Evolutionary conservation across 148 eudicot genomes (phyloP), one percentile per base, ranked within the genome.

Genomic region (Persicaria tinctoria): DNA sequence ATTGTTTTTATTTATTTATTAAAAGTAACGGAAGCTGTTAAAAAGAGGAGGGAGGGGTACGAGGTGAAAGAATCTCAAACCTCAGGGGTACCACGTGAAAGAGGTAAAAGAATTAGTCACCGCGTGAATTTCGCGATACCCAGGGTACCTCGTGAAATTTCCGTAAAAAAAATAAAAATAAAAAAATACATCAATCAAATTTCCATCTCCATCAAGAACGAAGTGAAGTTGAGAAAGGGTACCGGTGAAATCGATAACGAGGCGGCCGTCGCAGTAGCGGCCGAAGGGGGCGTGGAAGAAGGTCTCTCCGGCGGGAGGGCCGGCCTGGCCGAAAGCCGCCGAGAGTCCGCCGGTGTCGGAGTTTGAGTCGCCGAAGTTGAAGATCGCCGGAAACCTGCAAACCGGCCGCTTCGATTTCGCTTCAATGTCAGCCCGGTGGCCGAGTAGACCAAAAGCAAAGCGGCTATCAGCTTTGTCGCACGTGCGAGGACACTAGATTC

Each of bases 281-380:
- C 98, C 97, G 23, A 87, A 85, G 10, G 98, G 90, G 66, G 60
- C 70, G n/a, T 80, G 85, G 66, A 94, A 94, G 70, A 53, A 91
- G 11, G 96, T 76, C 80, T 84, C 83, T 1, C 98, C 98, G 47
- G 79, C 49, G 10, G 97, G 97, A 5, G 90, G 85, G 2, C 75
- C 84, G 3, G 80, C 87, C 68, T 84, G 97, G 3, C 93, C 93
- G 64, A 88, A 91, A 17, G 86, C 82, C 5, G 97, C 97, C 2
- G 98, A 82, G 5, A 91, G 74, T 8, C 93, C 96, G n/a, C 98
- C 98, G 20, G 97, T 91, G 83, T 93, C 98, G 51, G 98, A 93
- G 50, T 93, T 91, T 0, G 97, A 93, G 83, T 93, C 98, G 3
- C 98, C 98, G 59, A 90, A 91, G 88, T 91, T 91, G 84, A 89